A percentile compares a stretch with the other conserved stretches of the same genome.
Evolutionary conservation across 441 rosid species (phyloP).

Genomic region (Biscutella laevigata): DNA sequence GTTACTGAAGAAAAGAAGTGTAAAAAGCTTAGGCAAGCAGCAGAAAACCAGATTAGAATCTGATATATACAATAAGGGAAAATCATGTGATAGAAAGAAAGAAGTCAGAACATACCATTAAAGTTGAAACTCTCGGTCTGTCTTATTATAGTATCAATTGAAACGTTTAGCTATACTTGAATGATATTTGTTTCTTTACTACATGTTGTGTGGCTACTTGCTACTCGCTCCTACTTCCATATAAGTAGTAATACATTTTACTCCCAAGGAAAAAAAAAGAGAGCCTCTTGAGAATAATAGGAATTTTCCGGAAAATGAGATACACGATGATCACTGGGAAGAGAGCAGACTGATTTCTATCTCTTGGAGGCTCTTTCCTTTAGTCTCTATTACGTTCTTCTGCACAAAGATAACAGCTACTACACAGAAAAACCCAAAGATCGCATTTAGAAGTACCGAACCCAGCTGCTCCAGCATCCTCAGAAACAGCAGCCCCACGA

Average conservation of each 20-base stretch:
- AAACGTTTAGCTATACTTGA: conserved; percentile 6
- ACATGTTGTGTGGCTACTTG: conserved; percentile 11
- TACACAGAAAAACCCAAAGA: conserved; percentile 48
- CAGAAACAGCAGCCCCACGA: conserved; percentile 57
- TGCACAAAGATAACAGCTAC: conserved; percentile 49
- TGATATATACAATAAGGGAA: conserved; percentile 14
- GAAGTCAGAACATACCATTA: background rate
- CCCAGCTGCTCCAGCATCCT: conserved; percentile 58
- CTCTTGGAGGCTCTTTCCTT: conserved; percentile 70
- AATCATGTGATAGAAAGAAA: conserved; percentile 11
- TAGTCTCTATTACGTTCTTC: conserved; percentile 63
- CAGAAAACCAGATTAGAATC: background rate
- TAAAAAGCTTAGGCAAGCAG: background rate
- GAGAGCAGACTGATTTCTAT: conserved; percentile 47
- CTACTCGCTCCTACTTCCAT: conserved; percentile 16
- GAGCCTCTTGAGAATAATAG: background rate
- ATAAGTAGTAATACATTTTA: conserved; percentile 9
- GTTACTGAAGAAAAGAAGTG: background rate
- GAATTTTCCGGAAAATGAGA: background rate
- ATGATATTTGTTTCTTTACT: conserved; percentile 6
- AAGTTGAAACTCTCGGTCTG: background rate
- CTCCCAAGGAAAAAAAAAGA: background rate
- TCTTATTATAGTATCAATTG: conserved; percentile 4
- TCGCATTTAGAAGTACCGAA: conserved; percentile 42
- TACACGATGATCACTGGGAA: conserved; percentile 14